Evolutionary conservation across 768 basidiomycete species (phyloP), one percentile per base, ranked within the genome.

Genomic region (Multifurca ochricompacta): DNA sequence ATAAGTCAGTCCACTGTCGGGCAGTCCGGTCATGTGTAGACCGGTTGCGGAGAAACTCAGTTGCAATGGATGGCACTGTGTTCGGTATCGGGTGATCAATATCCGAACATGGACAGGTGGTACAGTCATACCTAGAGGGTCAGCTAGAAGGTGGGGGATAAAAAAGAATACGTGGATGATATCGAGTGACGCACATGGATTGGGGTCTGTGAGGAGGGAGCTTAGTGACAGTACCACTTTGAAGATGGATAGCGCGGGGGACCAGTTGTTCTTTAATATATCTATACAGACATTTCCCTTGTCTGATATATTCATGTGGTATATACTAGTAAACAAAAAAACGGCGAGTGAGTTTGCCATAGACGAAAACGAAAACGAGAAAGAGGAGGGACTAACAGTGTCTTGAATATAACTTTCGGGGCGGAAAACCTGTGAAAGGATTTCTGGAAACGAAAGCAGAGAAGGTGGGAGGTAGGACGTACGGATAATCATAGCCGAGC

Each of bases 171-270:
- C 16, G n/a, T 10, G n/a, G 18, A n/a, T 50, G 16, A 35, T 19
- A 10, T 23, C 0, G 32, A 37, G 23, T 31, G 32, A 75, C 88
- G 56, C 66, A 91, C 91, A 78, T 1, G 93, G 93, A 71, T 97
- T 97, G 0, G 93, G 93, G 62, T 96, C 93, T 10, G 91, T 93
- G 46, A 97, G 74, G 10, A 97, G 79, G 0, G 91, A 94, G 0
- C 91, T 94, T 4, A 97, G 77, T 25, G 91, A 94, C 18, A 97
- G 80, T 69, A 97, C 84, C 64, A 95, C 88, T 73, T 97, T 96
- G 76, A 89, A 93, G 44, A 97, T 74, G 3, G 91, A 94, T 19
- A 97, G 70, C 2, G 93, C 93, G 6, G 93, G 93, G 1, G 90
- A 93, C 93, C 93, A 97, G 63, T 90, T 87, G 64, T 82, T 78